Evolutionary conservation across 1,284 basidiomycete genomes (phyloP).

Genomic region (Apiotrichum laibachii): DNA sequence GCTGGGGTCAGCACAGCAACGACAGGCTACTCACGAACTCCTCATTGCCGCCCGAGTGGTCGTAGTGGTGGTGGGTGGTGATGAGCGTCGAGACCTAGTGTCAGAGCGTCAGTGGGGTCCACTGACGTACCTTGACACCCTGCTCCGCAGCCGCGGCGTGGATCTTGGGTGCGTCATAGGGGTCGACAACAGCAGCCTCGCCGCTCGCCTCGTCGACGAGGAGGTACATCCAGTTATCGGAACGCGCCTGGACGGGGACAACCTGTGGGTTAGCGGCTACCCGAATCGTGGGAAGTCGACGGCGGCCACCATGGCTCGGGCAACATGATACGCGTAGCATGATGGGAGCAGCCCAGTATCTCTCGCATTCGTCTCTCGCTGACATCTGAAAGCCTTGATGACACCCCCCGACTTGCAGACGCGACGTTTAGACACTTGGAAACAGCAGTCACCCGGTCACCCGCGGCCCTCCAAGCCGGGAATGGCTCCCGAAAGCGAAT

Average conservation of each 20-base stretch:
- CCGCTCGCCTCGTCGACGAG: conserved; percentile 69
- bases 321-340: no score
- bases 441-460: no score
- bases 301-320: background rate
- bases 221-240: conserved; percentile 87
- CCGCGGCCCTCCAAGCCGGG: background rate
- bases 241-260: conserved; percentile 69
- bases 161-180: conserved; percentile 77
- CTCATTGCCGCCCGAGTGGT: conserved; percentile 84
- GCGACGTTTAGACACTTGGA: no score
- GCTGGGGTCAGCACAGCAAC: conserved; percentile 11
- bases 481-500: background rate
- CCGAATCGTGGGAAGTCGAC: background rate
- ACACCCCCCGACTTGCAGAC: no score
- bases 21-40: conserved; percentile 52
- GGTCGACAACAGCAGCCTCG: conserved; percentile 63
- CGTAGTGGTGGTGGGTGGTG: conserved; percentile 84
- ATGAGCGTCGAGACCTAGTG: conserved; percentile 64
- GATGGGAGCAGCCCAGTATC: no score
- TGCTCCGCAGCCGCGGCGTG: conserved; percentile 63
- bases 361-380: no score
- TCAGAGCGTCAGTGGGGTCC: conserved; percentile 2
- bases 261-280: conserved; percentile 52
- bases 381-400: no score
- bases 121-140: conserved; percentile 58